phyloP scores from a whole-genome alignment of 192 early-diverging fungal genomes.

The Glomus cerebriforme region DNA sequence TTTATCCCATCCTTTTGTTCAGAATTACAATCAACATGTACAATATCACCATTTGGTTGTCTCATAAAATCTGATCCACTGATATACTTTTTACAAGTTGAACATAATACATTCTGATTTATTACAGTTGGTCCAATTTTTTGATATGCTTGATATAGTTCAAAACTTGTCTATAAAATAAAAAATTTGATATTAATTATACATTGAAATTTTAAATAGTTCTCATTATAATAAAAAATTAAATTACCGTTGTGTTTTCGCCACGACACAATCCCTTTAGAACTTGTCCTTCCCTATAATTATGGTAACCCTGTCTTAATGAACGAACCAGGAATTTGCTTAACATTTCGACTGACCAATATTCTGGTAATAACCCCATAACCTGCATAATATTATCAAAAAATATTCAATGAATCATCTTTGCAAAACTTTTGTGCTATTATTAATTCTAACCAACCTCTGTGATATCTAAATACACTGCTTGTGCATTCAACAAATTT shows the following conservation, averaged over 20 bases:
- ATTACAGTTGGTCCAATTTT: conserved; percentile 45
- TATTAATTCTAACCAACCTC: conserved; percentile 43
- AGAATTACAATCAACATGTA: conserved; percentile 46
- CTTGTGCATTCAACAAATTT: conserved; percentile 55
- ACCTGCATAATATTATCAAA: conserved; percentile 40
- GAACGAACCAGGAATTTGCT: conserved; percentile 49
- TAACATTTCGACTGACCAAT: conserved; percentile 55
- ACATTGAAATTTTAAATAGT: neutral
- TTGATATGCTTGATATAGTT: conserved; percentile 44
- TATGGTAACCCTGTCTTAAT: conserved; percentile 48
- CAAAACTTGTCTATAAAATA: conserved; percentile 39
- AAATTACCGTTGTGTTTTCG: conserved; percentile 48
- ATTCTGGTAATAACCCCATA: conserved; percentile 48
- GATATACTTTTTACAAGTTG: conserved; percentile 43
- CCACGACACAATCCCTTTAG: conserved; percentile 51
- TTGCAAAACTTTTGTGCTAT: neutral
- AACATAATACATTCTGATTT: conserved; percentile 41
- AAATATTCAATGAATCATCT: neutral
- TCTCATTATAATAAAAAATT: neutral
- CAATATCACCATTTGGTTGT: conserved; percentile 37
- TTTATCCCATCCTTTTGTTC: neutral
- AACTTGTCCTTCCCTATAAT: conserved; percentile 49
- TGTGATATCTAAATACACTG: conserved; percentile 50
- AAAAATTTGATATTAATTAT: neutral
- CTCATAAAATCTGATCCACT: conserved; percentile 45